Evolutionary conservation across 768 basidiomycete genomes (phyloP).

Genomic region (Lentinula detonsa): DNA sequence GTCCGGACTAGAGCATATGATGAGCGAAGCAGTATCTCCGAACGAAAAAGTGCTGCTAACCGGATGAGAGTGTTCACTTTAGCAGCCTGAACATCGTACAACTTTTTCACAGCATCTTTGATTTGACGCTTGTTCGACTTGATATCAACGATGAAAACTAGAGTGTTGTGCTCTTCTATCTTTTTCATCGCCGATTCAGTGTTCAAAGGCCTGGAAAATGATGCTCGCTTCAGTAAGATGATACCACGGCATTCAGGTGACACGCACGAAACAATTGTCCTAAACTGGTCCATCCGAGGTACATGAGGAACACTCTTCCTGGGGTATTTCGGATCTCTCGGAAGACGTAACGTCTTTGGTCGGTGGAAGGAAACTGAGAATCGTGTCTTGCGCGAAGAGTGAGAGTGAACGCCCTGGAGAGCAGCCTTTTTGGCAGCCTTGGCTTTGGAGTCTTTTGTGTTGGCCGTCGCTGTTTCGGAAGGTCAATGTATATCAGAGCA

Average conservation of each 20-base stretch:
- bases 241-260: not conserved
- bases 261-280: slow-evolving; percentile 85
- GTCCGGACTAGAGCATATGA: slow-evolving; percentile 63
- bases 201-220: slow-evolving; percentile 63
- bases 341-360: slow-evolving; percentile 85
- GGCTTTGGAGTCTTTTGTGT: slow-evolving; percentile 61
- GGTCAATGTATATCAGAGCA: not conserved
- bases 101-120: slow-evolving; percentile 98
- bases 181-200: slow-evolving; percentile 99
- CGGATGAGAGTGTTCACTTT: slow-evolving; percentile 99
- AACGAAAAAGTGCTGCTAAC: slow-evolving; percentile 34
- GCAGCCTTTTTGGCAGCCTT: slow-evolving; percentile 96
- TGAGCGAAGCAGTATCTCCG: not conserved
- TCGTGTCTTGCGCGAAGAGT: slow-evolving; percentile 75
- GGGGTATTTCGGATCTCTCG: slow-evolving; percentile 88
- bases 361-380: slow-evolving; percentile 90
- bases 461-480: slow-evolving; percentile 19
- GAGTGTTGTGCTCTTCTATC: slow-evolving; percentile 99
- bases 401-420: slow-evolving; percentile 77
- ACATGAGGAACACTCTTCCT: slow-evolving; percentile 90
- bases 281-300: slow-evolving; percentile 94
- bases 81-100: slow-evolving; percentile 94
- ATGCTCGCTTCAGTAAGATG: not conserved
- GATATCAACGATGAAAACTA: slow-evolving; percentile 96
- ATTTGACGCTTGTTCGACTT: slow-evolving; percentile 98